phyloP scores from a whole-genome alignment of 805 yeast species.

The Pichia membranifaciens region DNA sequence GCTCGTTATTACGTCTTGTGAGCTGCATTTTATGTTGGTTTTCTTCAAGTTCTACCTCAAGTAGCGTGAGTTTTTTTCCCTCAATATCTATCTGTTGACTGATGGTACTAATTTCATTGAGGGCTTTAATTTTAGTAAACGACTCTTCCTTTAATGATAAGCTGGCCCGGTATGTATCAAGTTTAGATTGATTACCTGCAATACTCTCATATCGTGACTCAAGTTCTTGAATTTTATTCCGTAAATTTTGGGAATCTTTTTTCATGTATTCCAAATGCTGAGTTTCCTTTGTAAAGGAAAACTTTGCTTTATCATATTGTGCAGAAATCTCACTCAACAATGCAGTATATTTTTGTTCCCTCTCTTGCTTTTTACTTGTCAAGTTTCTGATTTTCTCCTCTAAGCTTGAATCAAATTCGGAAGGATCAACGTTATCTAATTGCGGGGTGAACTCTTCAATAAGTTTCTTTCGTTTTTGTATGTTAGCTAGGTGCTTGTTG shows the following conservation, averaged over 20 bases:
- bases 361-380: neutral
- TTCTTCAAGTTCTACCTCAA: constrained; percentile 47
- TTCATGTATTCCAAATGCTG: constrained; percentile 38
- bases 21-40: constrained; percentile 44
- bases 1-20: constrained; percentile 53
- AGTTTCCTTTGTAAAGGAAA: constrained; percentile 36
- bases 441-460: constrained; percentile 8
- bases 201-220: constrained; percentile 35
- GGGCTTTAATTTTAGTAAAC: constrained; percentile 28
- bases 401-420: constrained; percentile 14
- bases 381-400: constrained; percentile 11
- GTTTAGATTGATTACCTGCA: constrained; percentile 38
- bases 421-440: constrained; percentile 5
- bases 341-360: constrained; percentile 6
- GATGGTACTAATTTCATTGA: constrained; percentile 26
- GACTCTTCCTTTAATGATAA: constrained; percentile 36
- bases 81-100: constrained; percentile 33
- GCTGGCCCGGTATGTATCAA: constrained; percentile 40
- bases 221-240: constrained; percentile 32
- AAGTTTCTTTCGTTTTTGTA: constrained; percentile 12
- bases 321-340: constrained; percentile 15
- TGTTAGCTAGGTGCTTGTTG: constrained; percentile 22
- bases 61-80: constrained; percentile 31
- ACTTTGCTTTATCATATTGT: constrained; percentile 19
- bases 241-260: constrained; percentile 36